Evolutionary conservation across 768 basidiomycete species (phyloP), one percentile per base, ranked within the genome.

Genomic region (Rhizopogon vesiculosus): DNA sequence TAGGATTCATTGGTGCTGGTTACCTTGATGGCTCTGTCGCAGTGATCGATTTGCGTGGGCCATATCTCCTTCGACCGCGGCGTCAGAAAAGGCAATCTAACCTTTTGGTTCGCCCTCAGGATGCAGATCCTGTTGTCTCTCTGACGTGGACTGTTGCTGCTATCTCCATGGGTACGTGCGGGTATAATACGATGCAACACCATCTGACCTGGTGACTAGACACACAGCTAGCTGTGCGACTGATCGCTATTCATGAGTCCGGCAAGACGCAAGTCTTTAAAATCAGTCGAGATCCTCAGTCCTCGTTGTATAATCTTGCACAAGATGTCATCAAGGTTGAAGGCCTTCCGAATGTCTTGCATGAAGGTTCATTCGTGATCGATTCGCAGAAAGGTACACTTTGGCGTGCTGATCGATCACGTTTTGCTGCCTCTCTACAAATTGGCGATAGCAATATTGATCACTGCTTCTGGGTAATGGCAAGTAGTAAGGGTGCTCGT

Each of bases 1-100:
- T 57, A 92, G 91, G 90, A 5, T 92, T 95, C 68, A 68, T 92
- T 43, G 90, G 92, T 2, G 76, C 85, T 3, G 83, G 86, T 3
- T 91, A 87, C 66, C 64, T 69, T 5, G 78, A 81, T 46, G 84
- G 83, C 1, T 73, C 78, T 2, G 54, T 95, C 19, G 70, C 79
- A 35, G 72, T 93, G 33, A 66, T 93, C 16, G 88, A 94, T 63
- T 76, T 93, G 78, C 78, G 90, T 22, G 87, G 83, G 1, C 91
- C 91, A 1, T 77, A 78, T 10, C 78, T 93, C 10, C 70, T 87
- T 1, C 76, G 83, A 15, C 64, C 69, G 59, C 74, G 65, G 46
- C 74, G 66, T 53, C 74, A 74, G 62, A 66, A 69, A 22, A 78
- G 75, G 61, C 75, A 72, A 50, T 68, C 73, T 31, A 60, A 72